Evolutionary conservation across 1,139 yeast genomes (phyloP).

Genomic region (Sugiyamaella sp.): DNA sequence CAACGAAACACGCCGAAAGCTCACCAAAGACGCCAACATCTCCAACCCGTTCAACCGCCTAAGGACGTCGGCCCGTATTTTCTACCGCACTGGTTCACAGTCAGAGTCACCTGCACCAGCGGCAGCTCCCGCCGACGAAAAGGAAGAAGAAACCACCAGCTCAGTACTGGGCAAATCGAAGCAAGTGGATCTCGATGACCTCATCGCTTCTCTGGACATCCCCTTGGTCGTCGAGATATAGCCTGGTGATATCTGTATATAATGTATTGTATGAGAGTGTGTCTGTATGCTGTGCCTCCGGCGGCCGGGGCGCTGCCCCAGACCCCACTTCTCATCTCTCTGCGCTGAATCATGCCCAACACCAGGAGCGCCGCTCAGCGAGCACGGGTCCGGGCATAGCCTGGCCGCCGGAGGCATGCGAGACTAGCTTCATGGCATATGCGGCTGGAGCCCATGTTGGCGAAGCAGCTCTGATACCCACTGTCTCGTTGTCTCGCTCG

Average conservation of each 20-base stretch:
- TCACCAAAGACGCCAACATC: slow-evolving; percentile 48
- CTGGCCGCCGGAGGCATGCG: no score
- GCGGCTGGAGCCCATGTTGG: no score
- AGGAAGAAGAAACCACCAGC: slow-evolving; percentile 33
- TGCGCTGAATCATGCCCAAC: no score
- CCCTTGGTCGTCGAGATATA: slow-evolving; percentile 48
- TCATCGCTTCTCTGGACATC: slow-evolving; percentile 50
- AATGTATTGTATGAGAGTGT: neutral
- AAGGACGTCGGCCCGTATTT: slow-evolving; percentile 82
- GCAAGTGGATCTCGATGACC: slow-evolving; percentile 46
- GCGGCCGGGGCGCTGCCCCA: neutral
- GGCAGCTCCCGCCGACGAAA: slow-evolving; percentile 38
- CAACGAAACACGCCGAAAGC: slow-evolving; percentile 57
- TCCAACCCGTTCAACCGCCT: slow-evolving; percentile 90
- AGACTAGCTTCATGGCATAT: no score
- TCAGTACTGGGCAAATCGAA: slow-evolving; percentile 41
- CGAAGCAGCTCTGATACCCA: no score
- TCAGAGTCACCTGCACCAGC: slow-evolving; percentile 39
- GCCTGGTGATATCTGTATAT: neutral
- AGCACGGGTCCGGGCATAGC: no score
- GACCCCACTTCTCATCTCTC: neutral
- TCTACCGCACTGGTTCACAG: slow-evolving; percentile 52
- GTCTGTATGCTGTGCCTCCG: slow-evolving; percentile 1
- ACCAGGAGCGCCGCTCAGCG: no score
- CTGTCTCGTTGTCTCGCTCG: no score